Evolutionary conservation across 352 stramenopile species (phyloP), one percentile per base, ranked within the genome.

Genomic region (Globisporangium recalcitrans): DNA sequence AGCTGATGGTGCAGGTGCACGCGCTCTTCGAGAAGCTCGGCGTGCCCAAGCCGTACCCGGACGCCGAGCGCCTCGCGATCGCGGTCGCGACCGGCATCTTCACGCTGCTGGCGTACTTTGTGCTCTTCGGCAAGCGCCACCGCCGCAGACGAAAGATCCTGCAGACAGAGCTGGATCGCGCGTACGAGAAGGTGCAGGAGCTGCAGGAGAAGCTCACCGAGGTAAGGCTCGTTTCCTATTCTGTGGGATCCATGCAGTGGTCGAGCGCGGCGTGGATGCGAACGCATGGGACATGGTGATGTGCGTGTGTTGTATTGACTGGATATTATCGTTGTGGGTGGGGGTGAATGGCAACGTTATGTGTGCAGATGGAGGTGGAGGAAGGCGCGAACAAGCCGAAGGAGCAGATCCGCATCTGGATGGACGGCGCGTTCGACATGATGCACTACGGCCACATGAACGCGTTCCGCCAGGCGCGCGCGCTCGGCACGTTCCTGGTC

Each of bases 401-500:
- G 68, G 79, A 96, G 58, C 80, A 98, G 73, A 93, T 98, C 70
- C 90, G 94, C 58, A 98, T 99, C 65, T 99, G 97, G 85, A 98
- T 99, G 91, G 97, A 99, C 66, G 97, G 97, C 54, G 96, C 95
- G 29, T 99, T 99, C 74, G 97, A 99, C 74, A 96, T 99, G 82
- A 98, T 99, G 93, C 97, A 99, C 75, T 99, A 98, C 74, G 97
- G 97, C 26, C 97, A 99, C 79, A 99, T 99, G 96, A 99, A 99
- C 77, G 97, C 97, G 10, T 99, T 99, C 82, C 95, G 96, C 31
- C 91, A 99, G 62, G 97, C 91, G 38, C 75, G 90, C 51, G 89
- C 96, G 9, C 80, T 99, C 5, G 97, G 97, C 26, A 99, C 97
- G 60, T 96, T 98, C 70, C 78, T 99, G 0, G 92, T 99, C 36